A percentile compares a stretch with the other conserved stretches of the same genome.
These are phyloP conservation scores for Pyrenula aspistea DNA, from an alignment of 495 filamentous ascomycete genomes.

Conservation along the genomic window DNA sequence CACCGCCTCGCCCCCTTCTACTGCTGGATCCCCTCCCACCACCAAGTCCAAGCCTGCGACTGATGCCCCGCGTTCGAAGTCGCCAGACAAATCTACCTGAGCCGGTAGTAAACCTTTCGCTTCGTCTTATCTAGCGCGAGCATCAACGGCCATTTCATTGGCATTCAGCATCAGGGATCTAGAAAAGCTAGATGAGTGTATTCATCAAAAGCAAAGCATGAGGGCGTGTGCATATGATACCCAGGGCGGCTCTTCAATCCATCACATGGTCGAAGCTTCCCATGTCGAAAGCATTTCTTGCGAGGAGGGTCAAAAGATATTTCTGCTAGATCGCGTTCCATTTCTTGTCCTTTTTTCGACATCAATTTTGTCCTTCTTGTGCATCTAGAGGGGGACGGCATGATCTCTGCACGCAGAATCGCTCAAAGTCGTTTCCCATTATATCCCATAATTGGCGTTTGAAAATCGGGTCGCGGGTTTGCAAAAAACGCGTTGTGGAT, in stretches of 20 bases:
- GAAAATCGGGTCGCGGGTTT: too few relatives aligned
- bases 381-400: background rate
- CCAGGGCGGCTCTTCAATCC: background rate
- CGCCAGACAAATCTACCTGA: conserved; percentile 22
- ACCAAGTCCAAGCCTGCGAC: conserved; percentile 39
- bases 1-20: conserved; percentile 46
- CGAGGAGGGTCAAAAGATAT: background rate
- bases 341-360: background rate
- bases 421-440: too few relatives aligned
- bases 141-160: background rate
- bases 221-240: background rate
- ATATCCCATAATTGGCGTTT: too few relatives aligned
- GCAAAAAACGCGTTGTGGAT: too few relatives aligned
- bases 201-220: background rate
- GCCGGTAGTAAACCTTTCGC: background rate
- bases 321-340: background rate
- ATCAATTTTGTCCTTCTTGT: background rate
- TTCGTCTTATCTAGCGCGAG: background rate
- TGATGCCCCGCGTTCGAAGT: conserved; percentile 35
- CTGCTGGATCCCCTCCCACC: conserved; percentile 42
- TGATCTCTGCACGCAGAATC: too few relatives aligned
- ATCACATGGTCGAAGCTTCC: background rate
- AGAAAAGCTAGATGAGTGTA: background rate
- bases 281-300: background rate
- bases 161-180: background rate